These are phyloP conservation scores for Ophiostoma sp. DNA, from an alignment of 2,329 filamentous ascomycete species.

Conservation along the genomic window DNA sequence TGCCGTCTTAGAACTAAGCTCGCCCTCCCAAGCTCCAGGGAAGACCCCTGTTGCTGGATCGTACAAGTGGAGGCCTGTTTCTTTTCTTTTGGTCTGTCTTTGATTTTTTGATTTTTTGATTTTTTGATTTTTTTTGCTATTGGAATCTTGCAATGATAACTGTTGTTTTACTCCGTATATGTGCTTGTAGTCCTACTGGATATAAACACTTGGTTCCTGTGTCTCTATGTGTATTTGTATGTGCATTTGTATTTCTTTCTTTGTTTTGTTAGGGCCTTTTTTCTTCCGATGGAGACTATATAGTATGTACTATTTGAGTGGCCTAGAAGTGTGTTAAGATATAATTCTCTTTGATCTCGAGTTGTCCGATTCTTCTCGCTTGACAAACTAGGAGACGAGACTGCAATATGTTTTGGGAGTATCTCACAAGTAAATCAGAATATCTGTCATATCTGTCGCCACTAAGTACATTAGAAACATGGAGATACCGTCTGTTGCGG, in stretches of 20 bases:
- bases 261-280: neutral
- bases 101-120: neutral
- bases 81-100: neutral
- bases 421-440: too few relatives aligned
- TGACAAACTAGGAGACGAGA: too few relatives aligned
- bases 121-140: neutral
- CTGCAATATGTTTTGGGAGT: too few relatives aligned
- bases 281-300: neutral
- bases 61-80: conserved; percentile 15
- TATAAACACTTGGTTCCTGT: neutral
- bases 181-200: too few relatives aligned
- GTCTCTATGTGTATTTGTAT: neutral
- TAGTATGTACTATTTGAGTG: too few relatives aligned
- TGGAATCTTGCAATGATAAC: neutral
- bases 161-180: neutral
- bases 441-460: too few relatives aligned
- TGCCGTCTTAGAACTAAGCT: conserved; percentile 8
- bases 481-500: neutral
- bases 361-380: too few relatives aligned
- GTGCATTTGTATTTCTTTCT: too few relatives aligned
- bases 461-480: neutral
- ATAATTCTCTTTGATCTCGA: too few relatives aligned
- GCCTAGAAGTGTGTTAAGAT: too few relatives aligned
- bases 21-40: conserved; percentile 1
- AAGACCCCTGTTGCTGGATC: neutral